Evolutionary conservation across 257 asterid species (phyloP), one percentile per base, ranked within the genome.

Genomic region (Eucommia ulmoides): DNA sequence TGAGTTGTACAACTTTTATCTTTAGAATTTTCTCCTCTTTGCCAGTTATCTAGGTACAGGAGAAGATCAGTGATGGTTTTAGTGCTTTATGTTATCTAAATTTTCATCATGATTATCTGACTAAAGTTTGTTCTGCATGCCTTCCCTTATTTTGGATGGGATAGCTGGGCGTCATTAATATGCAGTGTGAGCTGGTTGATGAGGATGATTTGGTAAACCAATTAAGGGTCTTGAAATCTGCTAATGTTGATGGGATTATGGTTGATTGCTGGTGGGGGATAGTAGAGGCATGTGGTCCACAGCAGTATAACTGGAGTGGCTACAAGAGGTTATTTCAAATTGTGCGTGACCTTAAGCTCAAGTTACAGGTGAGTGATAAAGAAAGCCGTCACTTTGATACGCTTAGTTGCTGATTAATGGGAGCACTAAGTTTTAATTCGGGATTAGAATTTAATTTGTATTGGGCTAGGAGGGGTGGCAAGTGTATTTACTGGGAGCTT

Each of bases 181-280:
- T 59, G 76, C 66, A 65, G n/a, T 75, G 94, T 33, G 81, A 78
- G 59, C 67, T 83, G 70, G 75, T 74, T 24, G 75, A 77, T 69
- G 65, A 73, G 29, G 79, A 67, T 53, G 53, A 56, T 50, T 53
- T 80, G 62, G 67, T 69, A 18, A 61, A 71, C 49, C 75, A 83
- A 50, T 64, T 83, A 20, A 53, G 49, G 68, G 51, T 48, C 38
- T 75, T 83, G 54, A 83, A 83, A 63, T 74, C 87, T 8, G 67
- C 56, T 41, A 70, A 78, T 11, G 81, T 77, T 44, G 94, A 80
- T 42, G 92, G 94, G 19, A 82, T 83, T 17, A 75, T 80, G 81
- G 76, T 83, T 45, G 94, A 83, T 59, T 83, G 94, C 60, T 83
- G 94, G 94, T 83, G 94, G 92, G 94, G 94, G 15, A 80, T 83